phyloP scores from a whole-genome alignment of 495 filamentous ascomycete genomes.

The Penicillium diatomitis region DNA sequence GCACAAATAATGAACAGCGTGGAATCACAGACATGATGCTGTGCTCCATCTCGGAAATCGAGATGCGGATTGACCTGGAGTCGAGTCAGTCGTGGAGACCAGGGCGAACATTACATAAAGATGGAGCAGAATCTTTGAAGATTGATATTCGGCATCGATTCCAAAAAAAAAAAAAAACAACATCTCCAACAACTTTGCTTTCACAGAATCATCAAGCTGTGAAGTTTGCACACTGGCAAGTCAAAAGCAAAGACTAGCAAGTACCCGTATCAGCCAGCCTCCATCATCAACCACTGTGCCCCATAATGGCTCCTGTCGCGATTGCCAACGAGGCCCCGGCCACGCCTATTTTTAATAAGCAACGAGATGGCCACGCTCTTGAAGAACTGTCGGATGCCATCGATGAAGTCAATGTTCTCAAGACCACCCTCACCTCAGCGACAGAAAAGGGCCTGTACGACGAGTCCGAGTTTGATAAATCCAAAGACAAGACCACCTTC shows the following conservation, averaged over 20 bases:
- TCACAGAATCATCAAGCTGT: neutral
- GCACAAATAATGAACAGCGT: neutral
- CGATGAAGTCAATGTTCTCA: conserved; percentile 73
- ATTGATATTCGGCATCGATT: too few relatives aligned
- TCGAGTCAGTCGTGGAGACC: neutral
- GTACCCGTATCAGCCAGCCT: neutral
- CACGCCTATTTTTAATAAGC: conserved; percentile 21
- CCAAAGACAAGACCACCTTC: conserved; percentile 77
- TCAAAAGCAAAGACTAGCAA: neutral
- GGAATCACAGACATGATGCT: neutral
- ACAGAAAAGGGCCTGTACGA: conserved; percentile 48
- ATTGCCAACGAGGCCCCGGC: conserved; percentile 13
- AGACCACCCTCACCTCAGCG: conserved; percentile 38
- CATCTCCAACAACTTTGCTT: too few relatives aligned
- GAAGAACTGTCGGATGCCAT: conserved; percentile 72
- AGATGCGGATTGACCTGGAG: conserved; percentile 10
- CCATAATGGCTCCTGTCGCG: conserved; percentile 28
- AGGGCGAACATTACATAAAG: neutral
- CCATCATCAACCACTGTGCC: neutral
- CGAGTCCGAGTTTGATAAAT: conserved; percentile 57
- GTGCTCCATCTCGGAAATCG: conserved; percentile 12
- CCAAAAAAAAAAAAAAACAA: too few relatives aligned
- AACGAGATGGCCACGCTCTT: conserved; percentile 60
- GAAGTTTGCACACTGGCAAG: neutral
- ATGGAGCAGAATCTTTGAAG: too few relatives aligned